Percentiles rank a stretch among this genome's conserved stretches.
Conservation (phyloP, 768 basidiomycete genomes). For the Rickenella mellea region DNA sequence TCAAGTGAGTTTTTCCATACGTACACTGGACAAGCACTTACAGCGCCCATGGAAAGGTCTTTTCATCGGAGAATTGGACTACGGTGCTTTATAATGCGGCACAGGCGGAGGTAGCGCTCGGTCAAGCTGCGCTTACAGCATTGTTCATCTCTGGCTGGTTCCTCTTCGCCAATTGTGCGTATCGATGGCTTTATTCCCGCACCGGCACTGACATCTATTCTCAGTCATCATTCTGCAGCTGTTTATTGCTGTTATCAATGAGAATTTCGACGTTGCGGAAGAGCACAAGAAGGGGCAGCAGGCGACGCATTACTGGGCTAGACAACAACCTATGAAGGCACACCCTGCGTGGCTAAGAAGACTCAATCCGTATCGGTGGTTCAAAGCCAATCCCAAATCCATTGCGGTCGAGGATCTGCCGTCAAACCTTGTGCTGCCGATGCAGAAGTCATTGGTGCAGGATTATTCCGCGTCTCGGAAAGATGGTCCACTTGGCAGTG, state of each 20-base stretch:
- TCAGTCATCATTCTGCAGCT: constrained; percentile 86
- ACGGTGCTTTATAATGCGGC: constrained; percentile 56
- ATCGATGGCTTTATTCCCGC: neutral
- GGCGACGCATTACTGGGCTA: constrained; percentile 57
- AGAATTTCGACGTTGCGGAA: constrained; percentile 90
- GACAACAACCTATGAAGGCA: constrained; percentile 38
- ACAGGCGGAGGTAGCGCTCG: constrained; percentile 46
- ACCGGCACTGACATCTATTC: constrained; percentile 2
- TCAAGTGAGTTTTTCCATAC: constrained; percentile 22
- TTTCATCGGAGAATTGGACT: constrained; percentile 95
- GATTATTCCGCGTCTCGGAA: constrained; percentile 35
- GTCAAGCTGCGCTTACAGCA: constrained; percentile 62
- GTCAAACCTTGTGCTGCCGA: constrained; percentile 65
- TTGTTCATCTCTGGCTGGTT: constrained; percentile 78
- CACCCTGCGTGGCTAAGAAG: constrained; percentile 57
- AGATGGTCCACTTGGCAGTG: constrained; percentile 22
- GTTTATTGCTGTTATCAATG: constrained; percentile 96
- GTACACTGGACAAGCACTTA: neutral
- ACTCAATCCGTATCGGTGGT: constrained; percentile 84
- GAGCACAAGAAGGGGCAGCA: constrained; percentile 81
- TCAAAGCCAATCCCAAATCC: constrained; percentile 62
- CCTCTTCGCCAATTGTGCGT: constrained; percentile 85
- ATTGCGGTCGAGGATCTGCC: constrained; percentile 65
- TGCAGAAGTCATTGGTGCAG: constrained; percentile 67
- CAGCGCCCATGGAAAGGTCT: constrained; percentile 38